These are phyloP conservation scores for Buxus sempervirens DNA, from an alignment of 164 flowering plant species.

Conservation along the genomic window DNA sequence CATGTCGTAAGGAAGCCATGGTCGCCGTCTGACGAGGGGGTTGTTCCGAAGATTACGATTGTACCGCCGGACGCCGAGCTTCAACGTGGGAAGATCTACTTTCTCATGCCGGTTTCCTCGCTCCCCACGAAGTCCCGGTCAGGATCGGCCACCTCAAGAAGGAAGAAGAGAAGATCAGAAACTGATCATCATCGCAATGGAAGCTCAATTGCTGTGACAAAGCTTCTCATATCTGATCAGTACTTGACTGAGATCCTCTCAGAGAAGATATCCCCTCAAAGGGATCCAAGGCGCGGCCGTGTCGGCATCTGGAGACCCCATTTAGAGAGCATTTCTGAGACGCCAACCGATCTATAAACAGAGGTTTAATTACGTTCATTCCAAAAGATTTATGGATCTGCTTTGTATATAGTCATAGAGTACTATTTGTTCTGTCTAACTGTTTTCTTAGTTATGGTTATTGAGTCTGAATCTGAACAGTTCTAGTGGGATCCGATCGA, in stretches of 20 bases:
- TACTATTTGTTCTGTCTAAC: background rate
- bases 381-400: background rate
- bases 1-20: conserved; percentile 75
- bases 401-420: conserved; percentile 10
- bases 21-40: conserved; percentile 33
- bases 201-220: conserved; percentile 14
- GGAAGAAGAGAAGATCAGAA: conserved; percentile 23
- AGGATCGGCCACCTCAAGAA: conserved; percentile 27
- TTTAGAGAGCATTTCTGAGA: conserved; percentile 80
- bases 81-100: conserved; percentile 89
- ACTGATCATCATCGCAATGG: background rate
- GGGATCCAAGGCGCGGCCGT: conserved; percentile 73
- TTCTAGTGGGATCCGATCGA: conserved; percentile 6
- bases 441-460: conserved; percentile 5
- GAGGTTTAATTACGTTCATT: conserved; percentile 5
- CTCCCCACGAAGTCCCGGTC: conserved; percentile 26
- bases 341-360: conserved; percentile 28
- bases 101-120: conserved; percentile 60
- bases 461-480: conserved; percentile 2
- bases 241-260: conserved; percentile 77
- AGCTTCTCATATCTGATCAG: conserved; percentile 53
- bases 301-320: conserved; percentile 88
- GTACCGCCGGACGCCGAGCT: conserved; percentile 85
- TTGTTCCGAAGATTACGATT: conserved; percentile 46
- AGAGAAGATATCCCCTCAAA: conserved; percentile 60